Percentiles rank a stretch among this genome's conserved stretches.
These are phyloP conservation scores for Boletellus deceptivus DNA, from an alignment of 1,284 basidiomycete species.

Conservation along the genomic window DNA sequence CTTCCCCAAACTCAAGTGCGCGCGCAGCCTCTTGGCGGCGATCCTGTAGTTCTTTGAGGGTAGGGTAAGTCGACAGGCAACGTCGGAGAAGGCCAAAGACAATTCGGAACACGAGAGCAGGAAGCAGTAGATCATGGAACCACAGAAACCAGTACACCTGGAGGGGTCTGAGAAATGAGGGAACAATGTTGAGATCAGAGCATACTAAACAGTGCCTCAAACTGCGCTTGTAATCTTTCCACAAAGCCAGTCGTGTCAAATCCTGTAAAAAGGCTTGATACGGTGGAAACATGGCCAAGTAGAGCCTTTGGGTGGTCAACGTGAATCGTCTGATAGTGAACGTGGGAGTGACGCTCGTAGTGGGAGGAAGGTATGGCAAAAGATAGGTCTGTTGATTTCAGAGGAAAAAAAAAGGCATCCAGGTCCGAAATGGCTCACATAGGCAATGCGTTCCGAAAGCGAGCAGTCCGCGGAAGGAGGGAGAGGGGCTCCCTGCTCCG, in stretches of 20 bases:
- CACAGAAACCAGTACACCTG: conserved; percentile 65
- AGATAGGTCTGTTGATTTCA: conserved; percentile 40
- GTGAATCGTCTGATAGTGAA: conserved; percentile 56
- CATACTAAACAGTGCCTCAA: conserved; percentile 51
- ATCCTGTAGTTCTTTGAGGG: conserved; percentile 48
- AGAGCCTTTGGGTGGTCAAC: conserved; percentile 53
- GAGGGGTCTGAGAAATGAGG: conserved; percentile 10
- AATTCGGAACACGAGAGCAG: conserved; percentile 48
- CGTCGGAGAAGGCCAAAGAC: conserved; percentile 49
- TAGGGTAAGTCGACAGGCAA: conserved; percentile 54
- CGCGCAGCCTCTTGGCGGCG: conserved; percentile 46
- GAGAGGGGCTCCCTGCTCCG: conserved; percentile 1
- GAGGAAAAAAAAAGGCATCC: conserved; percentile 1
- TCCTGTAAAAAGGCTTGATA: conserved; percentile 47
- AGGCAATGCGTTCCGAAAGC: conserved; percentile 41
- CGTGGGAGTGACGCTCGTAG: conserved; percentile 36
- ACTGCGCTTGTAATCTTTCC: conserved; percentile 51
- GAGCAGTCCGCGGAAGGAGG: conserved; percentile 15
- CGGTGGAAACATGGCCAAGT: conserved; percentile 48
- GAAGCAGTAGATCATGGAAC: conserved; percentile 55
- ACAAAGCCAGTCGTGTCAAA: conserved; percentile 49
- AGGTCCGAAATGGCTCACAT: conserved; percentile 32
- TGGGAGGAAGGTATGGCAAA: conserved; percentile 45
- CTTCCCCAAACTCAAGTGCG: conserved; percentile 52
- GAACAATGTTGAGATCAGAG: conserved; percentile 11